phyloP scores from a whole-genome alignment of 106 monocot genomes.

The Iris macrosiphon region DNA sequence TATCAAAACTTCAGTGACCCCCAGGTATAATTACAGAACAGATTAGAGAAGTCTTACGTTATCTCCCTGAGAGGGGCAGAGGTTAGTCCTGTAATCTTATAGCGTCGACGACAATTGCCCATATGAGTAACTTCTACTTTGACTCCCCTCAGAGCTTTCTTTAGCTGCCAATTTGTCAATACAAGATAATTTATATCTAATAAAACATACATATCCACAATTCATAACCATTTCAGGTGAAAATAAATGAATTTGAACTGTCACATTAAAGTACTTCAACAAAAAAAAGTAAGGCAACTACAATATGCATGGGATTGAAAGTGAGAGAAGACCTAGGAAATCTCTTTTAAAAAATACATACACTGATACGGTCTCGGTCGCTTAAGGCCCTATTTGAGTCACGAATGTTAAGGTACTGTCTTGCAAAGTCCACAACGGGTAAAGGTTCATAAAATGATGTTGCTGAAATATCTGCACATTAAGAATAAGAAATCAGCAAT shows the following conservation, averaged over 20 bases:
- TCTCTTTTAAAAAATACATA: slow-evolving; percentile 9
- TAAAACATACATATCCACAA: neutral
- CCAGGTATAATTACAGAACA: too few species aligned
- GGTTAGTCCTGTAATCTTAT: slow-evolving; percentile 44
- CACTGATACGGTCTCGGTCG: slow-evolving; percentile 35
- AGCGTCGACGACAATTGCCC: slow-evolving; percentile 10
- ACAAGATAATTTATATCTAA: neutral
- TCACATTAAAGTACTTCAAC: too few species aligned
- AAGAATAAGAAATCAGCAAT: neutral
- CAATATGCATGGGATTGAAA: too few species aligned
- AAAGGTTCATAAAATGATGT: slow-evolving; percentile 50
- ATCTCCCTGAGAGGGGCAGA: slow-evolving; percentile 23
- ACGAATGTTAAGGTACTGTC: slow-evolving; percentile 20
- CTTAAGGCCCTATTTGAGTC: slow-evolving; percentile 13
- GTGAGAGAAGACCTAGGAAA: too few species aligned
- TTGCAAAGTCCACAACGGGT: slow-evolving; percentile 24
- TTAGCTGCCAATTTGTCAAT: slow-evolving; percentile 20
- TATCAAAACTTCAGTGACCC: too few species aligned
- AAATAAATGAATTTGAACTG: neutral
- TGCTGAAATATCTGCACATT: slow-evolving; percentile 41
- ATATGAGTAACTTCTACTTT: slow-evolving; percentile 34
- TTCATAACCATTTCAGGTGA: neutral
- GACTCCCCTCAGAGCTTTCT: slow-evolving; percentile 43
- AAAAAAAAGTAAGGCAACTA: too few species aligned
- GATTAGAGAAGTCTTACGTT: slow-evolving; percentile 23